Conservation (phyloP, 768 basidiomycete species). For the Mycena rebaudengoi region DNA sequence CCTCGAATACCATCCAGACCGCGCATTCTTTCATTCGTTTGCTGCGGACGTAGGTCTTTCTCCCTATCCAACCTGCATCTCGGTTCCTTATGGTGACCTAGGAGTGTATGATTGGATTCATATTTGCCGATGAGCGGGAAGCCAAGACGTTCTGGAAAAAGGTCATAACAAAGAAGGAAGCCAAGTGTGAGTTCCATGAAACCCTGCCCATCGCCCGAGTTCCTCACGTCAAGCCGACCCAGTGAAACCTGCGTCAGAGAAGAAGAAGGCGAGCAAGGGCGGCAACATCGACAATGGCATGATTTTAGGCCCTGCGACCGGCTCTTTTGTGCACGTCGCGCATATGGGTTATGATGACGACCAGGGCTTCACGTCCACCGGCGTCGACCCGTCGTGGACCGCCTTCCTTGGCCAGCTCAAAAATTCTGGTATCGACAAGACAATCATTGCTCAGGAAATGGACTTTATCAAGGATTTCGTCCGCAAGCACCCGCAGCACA, state of each 20-base stretch:
- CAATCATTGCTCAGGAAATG: constrained; percentile 79
- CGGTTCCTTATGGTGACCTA: constrained; percentile 38
- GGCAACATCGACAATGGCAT: constrained; percentile 92
- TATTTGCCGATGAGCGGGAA: constrained; percentile 88
- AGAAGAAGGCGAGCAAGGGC: constrained; percentile 65
- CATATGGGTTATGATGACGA: constrained; percentile 95
- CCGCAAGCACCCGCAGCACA: constrained; percentile 57
- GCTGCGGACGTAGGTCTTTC: constrained; percentile 82
- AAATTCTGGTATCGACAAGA: constrained; percentile 68
- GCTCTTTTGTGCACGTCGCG: constrained; percentile 88
- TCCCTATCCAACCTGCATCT: neutral
- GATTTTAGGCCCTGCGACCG: constrained; percentile 83
- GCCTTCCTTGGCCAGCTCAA: constrained; percentile 74
- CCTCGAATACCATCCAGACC: constrained; percentile 83
- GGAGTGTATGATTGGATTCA: constrained; percentile 92
- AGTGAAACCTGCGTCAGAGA: constrained; percentile 60
- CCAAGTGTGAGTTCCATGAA: constrained; percentile 62
- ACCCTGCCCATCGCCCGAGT: neutral
- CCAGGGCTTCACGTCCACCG: constrained; percentile 84
- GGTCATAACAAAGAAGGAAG: constrained; percentile 71
- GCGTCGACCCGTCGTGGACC: constrained; percentile 92
- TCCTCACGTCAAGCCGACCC: constrained; percentile 22
- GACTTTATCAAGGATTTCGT: constrained; percentile 91
- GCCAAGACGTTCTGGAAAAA: constrained; percentile 90
- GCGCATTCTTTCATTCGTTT: constrained; percentile 93